These are phyloP conservation scores for Dothidotthia symphoricarpi DNA, from an alignment of 2,329 filamentous ascomycete species.

Conservation along the genomic window DNA sequence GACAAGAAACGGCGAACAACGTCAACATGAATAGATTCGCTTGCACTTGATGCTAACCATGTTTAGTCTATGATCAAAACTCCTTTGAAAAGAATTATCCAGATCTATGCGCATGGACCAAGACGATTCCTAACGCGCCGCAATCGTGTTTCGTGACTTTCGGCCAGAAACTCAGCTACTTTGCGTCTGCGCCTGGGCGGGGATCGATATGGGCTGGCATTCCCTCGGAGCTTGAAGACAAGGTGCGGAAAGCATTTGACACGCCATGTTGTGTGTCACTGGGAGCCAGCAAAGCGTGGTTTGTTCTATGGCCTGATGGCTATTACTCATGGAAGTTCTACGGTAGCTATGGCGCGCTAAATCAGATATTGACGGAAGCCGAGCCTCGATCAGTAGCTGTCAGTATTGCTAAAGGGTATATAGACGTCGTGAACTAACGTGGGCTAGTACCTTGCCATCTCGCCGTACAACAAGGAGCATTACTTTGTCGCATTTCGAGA, in stretches of 20 bases:
- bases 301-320: conserved; percentile 35
- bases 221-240: conserved; percentile 33
- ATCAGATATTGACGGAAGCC: conserved; percentile 29
- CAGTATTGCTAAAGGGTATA: conserved; percentile 8
- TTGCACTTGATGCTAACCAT: conserved; percentile 15
- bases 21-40: conserved; percentile 2
- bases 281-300: conserved; percentile 34
- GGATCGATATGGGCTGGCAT: conserved; percentile 39
- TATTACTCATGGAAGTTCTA: conserved; percentile 36
- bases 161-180: conserved; percentile 32
- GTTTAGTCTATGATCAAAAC: conserved; percentile 32
- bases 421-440: background rate
- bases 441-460: conserved; percentile 34
- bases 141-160: conserved; percentile 35
- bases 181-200: conserved; percentile 29
- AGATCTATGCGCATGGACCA: conserved; percentile 32
- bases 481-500: conserved; percentile 37
- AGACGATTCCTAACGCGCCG: conserved; percentile 28
- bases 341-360: conserved; percentile 28
- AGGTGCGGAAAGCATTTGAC: conserved; percentile 34
- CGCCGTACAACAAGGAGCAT: conserved; percentile 34
- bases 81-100: conserved; percentile 34
- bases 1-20: conserved; percentile 9
- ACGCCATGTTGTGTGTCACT: conserved; percentile 32
- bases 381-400: conserved; percentile 30